These are phyloP conservation scores for Aspergillus cristatus DNA, from an alignment of 495 filamentous ascomycete species.

Conservation along the genomic window DNA sequence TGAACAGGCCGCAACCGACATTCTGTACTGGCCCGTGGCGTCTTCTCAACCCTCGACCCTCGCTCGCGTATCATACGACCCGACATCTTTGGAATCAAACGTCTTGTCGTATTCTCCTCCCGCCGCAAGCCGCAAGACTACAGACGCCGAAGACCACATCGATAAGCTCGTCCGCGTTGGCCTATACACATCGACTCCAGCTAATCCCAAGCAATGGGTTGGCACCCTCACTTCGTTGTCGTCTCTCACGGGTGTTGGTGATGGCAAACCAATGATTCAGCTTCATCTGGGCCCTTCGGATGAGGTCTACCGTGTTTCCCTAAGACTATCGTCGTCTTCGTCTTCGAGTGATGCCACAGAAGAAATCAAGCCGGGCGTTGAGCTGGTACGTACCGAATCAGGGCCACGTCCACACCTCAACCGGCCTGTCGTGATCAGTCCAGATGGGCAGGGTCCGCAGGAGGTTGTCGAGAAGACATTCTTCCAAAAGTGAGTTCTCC, in stretches of 20 bases:
- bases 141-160: neutral
- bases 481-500: slow-evolving; percentile 35
- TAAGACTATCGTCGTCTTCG: slow-evolving; percentile 6
- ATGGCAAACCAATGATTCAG: slow-evolving; percentile 19
- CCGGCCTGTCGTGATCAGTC: slow-evolving; percentile 30
- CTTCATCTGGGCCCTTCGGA: slow-evolving; percentile 28
- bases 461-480: slow-evolving; percentile 33
- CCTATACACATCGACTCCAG: slow-evolving; percentile 19
- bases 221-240: slow-evolving; percentile 28
- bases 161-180: slow-evolving; percentile 29
- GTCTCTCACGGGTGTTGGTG: slow-evolving; percentile 13
- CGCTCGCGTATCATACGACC: slow-evolving; percentile 33
- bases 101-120: slow-evolving; percentile 27
- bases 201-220: slow-evolving; percentile 30
- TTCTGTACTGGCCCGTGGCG: slow-evolving; percentile 33
- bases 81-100: slow-evolving; percentile 19
- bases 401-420: slow-evolving; percentile 33
- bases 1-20: slow-evolving; percentile 19
- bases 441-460: slow-evolving; percentile 28
- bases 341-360: slow-evolving; percentile 3
- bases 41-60: slow-evolving; percentile 28
- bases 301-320: slow-evolving; percentile 31
- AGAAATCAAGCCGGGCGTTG: slow-evolving; percentile 9
- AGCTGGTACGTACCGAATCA: slow-evolving; percentile 18
- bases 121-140: neutral